Evolutionary conservation across 371 early-diverging fungal species (phyloP), one percentile per base, ranked within the genome.

Genomic region (Choanephora cucurbitarum): DNA sequence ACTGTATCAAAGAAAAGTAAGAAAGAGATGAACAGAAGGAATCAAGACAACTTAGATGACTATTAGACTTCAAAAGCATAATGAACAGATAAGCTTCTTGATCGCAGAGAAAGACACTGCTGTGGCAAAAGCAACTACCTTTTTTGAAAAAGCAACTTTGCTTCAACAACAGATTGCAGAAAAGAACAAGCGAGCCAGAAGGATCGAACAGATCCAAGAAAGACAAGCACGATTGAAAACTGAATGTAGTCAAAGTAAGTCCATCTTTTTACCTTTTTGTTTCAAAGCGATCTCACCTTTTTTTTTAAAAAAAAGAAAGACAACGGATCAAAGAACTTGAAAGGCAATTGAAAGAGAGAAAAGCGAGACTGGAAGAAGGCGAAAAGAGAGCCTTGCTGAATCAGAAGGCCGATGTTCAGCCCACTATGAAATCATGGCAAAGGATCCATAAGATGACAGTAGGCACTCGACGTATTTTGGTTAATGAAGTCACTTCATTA

Each of bases 401-500:
- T 21, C 24, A 52, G 3, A 13, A 24, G 50, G 44, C 15, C 28
- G 22, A 21, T 10, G n/a, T 4, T 11, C 34, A 24, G 34, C 47
- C 9, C 17, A 28, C 28, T 28, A 28, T 60, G 9, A 65, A 70
- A 53, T 17, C 66, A 57, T 68, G 72, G 80, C 52, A 71, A 46
- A 49, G 71, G 21, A 59, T 69, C 1, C 72, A 77, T 52, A 66
- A 68, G 49, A 52, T 68, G 50, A 71, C 68, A 17, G 64, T 69
- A 3, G 50, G 72, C 2, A 73, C 80, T 24, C 71, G 83, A 39
- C 65, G 81, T 8, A 65, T 81, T 13, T 64, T 86, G 19, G 79
- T 87, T 6, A 61, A 69, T 4, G 87, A 85, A 54, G 72, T 84
- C 1, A 63, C 76, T 5, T 79, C 81, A 22, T 60, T 87, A 5